Evolutionary conservation across 2,329 filamentous ascomycete genomes (phyloP).

Genomic region (Ceratocystis eucalypticola): DNA sequence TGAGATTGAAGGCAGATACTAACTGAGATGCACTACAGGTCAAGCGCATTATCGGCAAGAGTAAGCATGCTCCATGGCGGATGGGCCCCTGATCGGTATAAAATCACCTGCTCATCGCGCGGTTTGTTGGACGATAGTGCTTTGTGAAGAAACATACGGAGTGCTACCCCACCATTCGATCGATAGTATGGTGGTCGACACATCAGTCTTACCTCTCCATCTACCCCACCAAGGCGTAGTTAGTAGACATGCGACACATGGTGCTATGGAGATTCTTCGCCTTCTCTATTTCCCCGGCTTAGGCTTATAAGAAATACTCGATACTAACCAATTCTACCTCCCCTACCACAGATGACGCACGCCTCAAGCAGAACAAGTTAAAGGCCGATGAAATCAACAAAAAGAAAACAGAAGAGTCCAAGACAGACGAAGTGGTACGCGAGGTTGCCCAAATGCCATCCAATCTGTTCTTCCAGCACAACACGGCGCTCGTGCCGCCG

Average conservation of each 20-base stretch:
- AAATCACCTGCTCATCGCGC: too few species aligned
- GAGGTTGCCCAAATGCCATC: conserved; percentile 72
- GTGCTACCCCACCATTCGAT: neutral
- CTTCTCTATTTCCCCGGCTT: neutral
- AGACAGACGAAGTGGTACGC: conserved; percentile 50
- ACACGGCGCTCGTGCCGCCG: conserved; percentile 71
- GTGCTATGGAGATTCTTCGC: neutral
- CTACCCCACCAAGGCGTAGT: neutral
- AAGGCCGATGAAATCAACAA: conserved; percentile 47
- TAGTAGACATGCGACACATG: neutral
- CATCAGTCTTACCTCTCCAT: neutral
- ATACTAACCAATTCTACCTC: neutral
- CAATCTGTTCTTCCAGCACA: conserved; percentile 78
- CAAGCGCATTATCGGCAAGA: conserved; percentile 70
- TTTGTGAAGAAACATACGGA: neutral
- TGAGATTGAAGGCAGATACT: conserved; percentile 10
- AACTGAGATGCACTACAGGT: conserved; percentile 32
- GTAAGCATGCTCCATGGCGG: conserved; percentile 11
- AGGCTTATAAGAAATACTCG: neutral
- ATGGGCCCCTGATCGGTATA: neutral
- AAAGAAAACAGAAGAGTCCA: conserved; percentile 43
- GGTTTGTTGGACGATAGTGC: neutral
- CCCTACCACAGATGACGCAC: conserved; percentile 43
- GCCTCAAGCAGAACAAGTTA: conserved; percentile 67
- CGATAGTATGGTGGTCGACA: neutral